Conservation (phyloP, 345 rosid species). For the Laguncularia racemosa region DNA sequence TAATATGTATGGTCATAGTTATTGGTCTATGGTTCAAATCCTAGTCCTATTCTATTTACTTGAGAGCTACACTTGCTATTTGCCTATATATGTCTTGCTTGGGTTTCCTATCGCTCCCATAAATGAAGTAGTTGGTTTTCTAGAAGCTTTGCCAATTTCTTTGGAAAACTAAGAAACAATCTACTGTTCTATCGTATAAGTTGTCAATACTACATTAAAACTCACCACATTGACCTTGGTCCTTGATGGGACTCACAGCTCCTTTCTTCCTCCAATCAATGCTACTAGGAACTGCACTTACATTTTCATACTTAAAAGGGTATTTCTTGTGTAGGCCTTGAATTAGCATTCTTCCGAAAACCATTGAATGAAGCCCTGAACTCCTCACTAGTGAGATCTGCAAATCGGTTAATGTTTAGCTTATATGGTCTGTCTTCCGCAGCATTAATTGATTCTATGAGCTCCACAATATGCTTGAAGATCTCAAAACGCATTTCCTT, state of each 20-base stretch:
- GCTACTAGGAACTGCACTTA: slow-evolving; percentile 15
- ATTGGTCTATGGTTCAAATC: too few relatives aligned
- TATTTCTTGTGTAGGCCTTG: neutral
- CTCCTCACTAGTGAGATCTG: slow-evolving; percentile 30
- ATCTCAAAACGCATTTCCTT: slow-evolving; percentile 12
- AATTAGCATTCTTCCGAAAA: neutral
- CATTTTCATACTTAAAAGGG: slow-evolving; percentile 19
- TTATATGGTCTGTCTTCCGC: slow-evolving; percentile 12
- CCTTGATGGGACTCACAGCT: slow-evolving; percentile 33
- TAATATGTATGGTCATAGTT: too few relatives aligned
- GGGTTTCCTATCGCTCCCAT: too few relatives aligned
- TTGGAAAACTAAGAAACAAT: too few relatives aligned
- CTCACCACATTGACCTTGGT: slow-evolving; percentile 42
- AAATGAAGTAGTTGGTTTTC: too few relatives aligned
- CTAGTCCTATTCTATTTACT: too few relatives aligned
- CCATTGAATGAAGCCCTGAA: slow-evolving; percentile 22
- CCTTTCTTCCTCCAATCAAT: slow-evolving; percentile 40
- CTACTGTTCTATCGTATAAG: too few relatives aligned
- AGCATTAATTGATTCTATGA: slow-evolving; percentile 15
- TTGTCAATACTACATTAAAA: neutral
- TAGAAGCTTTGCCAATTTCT: too few relatives aligned
- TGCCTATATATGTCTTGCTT: too few relatives aligned
- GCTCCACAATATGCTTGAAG: slow-evolving; percentile 18
- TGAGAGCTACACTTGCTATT: too few relatives aligned
- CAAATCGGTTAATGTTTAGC: slow-evolving; percentile 22